Percentiles rank a stretch among this genome's conserved stretches.
Conservation (phyloP, 1,284 basidiomycete species). For the Pascua guehoae region DNA sequence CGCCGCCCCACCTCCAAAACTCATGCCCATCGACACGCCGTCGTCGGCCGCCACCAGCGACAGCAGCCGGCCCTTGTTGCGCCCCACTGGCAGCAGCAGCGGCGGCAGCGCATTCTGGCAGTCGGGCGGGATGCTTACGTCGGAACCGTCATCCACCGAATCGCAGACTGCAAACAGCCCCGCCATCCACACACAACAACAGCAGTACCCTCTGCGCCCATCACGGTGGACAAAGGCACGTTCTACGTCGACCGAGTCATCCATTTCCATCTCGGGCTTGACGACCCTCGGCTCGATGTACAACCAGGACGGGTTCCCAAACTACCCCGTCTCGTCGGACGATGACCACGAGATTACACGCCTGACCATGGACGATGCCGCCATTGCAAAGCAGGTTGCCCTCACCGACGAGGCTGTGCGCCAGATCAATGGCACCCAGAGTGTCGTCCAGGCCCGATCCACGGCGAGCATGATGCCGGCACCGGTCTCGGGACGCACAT, state of each 20-base stretch:
- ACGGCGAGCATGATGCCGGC: constrained; percentile 15
- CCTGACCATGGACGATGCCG: constrained; percentile 15
- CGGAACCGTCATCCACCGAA: constrained; percentile 7
- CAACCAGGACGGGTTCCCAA: constrained; percentile 42
- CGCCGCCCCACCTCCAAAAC: too few species aligned
- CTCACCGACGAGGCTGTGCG: constrained; percentile 43
- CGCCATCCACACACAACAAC: not conserved
- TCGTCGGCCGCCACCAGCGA: not conserved
- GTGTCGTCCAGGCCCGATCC: constrained; percentile 30
- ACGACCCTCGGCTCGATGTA: constrained; percentile 39
- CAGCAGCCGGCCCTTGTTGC: not conserved
- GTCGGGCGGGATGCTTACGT: not conserved
- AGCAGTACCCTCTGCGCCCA: not conserved
- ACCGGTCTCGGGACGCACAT: constrained; percentile 13
- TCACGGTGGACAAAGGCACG: constrained; percentile 21
- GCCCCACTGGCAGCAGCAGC: too few species aligned
- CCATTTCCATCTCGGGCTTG: constrained; percentile 21
- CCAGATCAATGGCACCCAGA: constrained; percentile 39
- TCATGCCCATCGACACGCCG: not conserved
- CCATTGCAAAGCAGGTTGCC: constrained; percentile 29
- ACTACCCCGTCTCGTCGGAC: constrained; percentile 15
- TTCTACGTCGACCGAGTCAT: constrained; percentile 38
- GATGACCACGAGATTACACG: constrained; percentile 16
- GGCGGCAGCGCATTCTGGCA: constrained; percentile 5
- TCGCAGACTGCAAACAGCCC: not conserved